A percentile compares a stretch with the other conserved stretches of the same genome.
Evolutionary conservation across 2,329 filamentous ascomycete species (phyloP).

Genomic region (Penicillium sp.): DNA sequence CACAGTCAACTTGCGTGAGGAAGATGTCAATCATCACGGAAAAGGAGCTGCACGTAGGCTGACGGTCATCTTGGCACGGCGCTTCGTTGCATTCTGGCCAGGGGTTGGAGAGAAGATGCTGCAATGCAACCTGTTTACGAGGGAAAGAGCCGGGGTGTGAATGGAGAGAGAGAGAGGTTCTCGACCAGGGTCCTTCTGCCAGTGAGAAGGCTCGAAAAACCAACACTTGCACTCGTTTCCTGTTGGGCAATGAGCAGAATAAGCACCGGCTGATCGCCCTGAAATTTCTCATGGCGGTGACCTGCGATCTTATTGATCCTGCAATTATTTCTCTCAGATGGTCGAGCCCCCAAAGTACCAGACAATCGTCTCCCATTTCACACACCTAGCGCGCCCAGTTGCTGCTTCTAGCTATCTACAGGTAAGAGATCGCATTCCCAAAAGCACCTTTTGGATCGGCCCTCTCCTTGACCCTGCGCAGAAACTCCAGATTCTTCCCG

Average conservation of each 20-base stretch:
- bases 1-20: constrained; percentile 22
- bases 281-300: background rate
- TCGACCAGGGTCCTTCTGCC: background rate
- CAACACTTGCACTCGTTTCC: background rate
- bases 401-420: background rate
- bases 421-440: background rate
- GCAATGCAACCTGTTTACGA: constrained; percentile 9
- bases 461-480: background rate
- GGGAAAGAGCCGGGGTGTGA: background rate
- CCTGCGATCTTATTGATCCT: background rate
- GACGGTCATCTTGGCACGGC: constrained; percentile 39
- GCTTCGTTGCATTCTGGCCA: constrained; percentile 29
- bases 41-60: constrained; percentile 18
- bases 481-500: background rate
- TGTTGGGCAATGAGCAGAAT: background rate
- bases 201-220: background rate
- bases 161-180: background rate
- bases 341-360: background rate
- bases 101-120: constrained; percentile 11
- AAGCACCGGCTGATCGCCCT: constrained; percentile 1
- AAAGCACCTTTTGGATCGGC: background rate
- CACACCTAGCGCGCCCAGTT: background rate
- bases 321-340: background rate
- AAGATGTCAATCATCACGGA: constrained; percentile 12
- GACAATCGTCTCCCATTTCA: background rate